phyloP scores from a whole-genome alignment of 148 eudicot species.

The Chenopodium formosanum region DNA sequence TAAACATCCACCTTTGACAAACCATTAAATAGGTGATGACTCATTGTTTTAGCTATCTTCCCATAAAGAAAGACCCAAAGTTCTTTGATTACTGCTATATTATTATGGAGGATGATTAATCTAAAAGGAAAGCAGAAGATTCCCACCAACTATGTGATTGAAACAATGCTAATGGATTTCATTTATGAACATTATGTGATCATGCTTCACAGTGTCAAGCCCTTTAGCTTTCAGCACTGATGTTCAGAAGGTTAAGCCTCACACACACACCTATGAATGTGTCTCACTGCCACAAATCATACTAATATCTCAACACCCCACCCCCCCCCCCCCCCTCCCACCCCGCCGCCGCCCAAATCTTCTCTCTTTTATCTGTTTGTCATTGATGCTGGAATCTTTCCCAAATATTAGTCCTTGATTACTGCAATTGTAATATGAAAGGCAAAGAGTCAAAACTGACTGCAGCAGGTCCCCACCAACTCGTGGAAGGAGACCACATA shows the following conservation, averaged over 20 bases:
- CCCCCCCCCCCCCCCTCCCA: not conserved
- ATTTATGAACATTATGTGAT: not conserved
- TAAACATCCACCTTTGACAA: not conserved
- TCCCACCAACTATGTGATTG: not conserved
- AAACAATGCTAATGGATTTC: not conserved
- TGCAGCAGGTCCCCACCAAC: not conserved
- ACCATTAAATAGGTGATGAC: not conserved
- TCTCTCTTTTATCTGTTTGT: not conserved
- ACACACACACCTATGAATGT: not conserved
- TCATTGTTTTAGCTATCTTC: not conserved
- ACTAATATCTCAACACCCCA: not conserved
- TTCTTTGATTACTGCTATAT: not conserved
- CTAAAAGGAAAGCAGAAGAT: not conserved
- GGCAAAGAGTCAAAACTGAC: not conserved
- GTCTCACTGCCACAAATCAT: not conserved
- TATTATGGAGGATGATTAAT: not conserved
- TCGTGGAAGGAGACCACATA: not conserved
- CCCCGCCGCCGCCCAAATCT: not conserved
- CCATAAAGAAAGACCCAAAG: not conserved
- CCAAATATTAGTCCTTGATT: not conserved
- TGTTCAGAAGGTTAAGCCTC: not conserved
- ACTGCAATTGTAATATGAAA: not conserved
- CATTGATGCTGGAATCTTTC: not conserved
- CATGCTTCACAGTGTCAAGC: not conserved
- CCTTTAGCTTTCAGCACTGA: not conserved